Evolutionary conservation across 768 basidiomycete species (phyloP).

Genomic region (Lyophyllum decastes): DNA sequence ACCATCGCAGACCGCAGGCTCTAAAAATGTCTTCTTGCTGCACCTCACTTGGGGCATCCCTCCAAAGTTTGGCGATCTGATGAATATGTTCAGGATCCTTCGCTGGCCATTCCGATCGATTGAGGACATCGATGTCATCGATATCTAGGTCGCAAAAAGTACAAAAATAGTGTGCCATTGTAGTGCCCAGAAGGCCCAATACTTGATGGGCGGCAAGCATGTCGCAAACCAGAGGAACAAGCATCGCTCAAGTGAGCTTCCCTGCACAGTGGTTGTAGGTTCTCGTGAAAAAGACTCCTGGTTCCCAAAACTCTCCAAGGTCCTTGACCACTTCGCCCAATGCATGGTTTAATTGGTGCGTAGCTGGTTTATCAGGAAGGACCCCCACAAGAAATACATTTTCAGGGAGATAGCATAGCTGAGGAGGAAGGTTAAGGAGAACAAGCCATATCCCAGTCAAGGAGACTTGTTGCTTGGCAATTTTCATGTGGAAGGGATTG

Average conservation of each 20-base stretch:
- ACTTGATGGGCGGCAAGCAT: conserved; percentile 20
- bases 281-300: conserved; percentile 24
- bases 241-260: neutral
- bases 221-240: too few relatives aligned
- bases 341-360: conserved; percentile 39
- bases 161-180: conserved; percentile 25
- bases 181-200: conserved; percentile 21
- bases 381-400: too few relatives aligned
- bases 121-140: conserved; percentile 28
- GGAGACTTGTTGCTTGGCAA: too few relatives aligned
- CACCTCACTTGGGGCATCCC: conserved; percentile 14
- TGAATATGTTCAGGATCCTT: conserved; percentile 17
- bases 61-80: conserved; percentile 19
- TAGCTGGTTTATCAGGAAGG: too few relatives aligned
- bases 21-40: conserved; percentile 20
- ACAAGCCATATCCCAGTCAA: too few relatives aligned
- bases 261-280: neutral
- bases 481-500: too few relatives aligned
- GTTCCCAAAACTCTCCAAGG: conserved; percentile 29
- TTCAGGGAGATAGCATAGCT: too few relatives aligned
- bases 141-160: conserved; percentile 22
- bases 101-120: conserved; percentile 23
- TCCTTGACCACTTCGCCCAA: conserved; percentile 34
- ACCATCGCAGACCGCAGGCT: conserved; percentile 27
- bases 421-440: too few relatives aligned